Conservation (phyloP, 2,329 filamentous ascomycete species). For the Colletotrichum camelliae region DNA sequence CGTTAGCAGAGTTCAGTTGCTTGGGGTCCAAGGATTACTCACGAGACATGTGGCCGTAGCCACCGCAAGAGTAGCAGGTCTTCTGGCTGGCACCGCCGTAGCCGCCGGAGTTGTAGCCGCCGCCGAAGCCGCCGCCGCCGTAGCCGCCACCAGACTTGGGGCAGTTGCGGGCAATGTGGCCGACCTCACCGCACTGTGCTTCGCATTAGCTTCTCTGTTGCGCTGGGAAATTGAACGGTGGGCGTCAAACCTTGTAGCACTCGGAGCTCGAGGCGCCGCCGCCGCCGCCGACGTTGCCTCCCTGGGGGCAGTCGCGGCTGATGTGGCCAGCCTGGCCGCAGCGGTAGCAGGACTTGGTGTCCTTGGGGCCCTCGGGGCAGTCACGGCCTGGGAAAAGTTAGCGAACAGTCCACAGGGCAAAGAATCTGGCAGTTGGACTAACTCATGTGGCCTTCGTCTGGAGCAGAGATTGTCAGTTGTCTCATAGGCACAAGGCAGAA, state of each 20-base stretch:
- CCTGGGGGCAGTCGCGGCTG: constrained; percentile 76
- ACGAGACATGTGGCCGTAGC: constrained; percentile 95
- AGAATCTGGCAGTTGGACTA: constrained; percentile 41
- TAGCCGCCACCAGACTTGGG: constrained; percentile 62
- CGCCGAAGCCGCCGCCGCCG: constrained; percentile 57
- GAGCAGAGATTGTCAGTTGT: constrained; percentile 27
- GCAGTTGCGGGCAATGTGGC: constrained; percentile 95
- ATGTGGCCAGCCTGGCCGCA: constrained; percentile 88
- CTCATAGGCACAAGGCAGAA: constrained; percentile 25
- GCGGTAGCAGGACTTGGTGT: constrained; percentile 79
- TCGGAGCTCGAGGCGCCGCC: constrained; percentile 61
- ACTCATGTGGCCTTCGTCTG: constrained; percentile 78
- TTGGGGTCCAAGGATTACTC: constrained; percentile 35
- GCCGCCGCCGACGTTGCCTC: constrained; percentile 48
- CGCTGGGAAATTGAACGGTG: neutral
- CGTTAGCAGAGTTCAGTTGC: constrained; percentile 1
- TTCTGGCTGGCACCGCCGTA: constrained; percentile 66
- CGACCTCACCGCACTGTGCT: constrained; percentile 82
- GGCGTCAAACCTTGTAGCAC: constrained; percentile 79
- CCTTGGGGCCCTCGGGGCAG: constrained; percentile 87
- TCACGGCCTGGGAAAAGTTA: constrained; percentile 71
- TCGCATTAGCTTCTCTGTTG: constrained; percentile 1
- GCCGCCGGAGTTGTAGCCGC: constrained; percentile 49
- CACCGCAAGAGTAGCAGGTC: constrained; percentile 98
- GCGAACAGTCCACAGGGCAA: constrained; percentile 13